Evolutionary conservation across 148 eudicot species (phyloP).

Genomic region (Dianthus caryophyllus): DNA sequence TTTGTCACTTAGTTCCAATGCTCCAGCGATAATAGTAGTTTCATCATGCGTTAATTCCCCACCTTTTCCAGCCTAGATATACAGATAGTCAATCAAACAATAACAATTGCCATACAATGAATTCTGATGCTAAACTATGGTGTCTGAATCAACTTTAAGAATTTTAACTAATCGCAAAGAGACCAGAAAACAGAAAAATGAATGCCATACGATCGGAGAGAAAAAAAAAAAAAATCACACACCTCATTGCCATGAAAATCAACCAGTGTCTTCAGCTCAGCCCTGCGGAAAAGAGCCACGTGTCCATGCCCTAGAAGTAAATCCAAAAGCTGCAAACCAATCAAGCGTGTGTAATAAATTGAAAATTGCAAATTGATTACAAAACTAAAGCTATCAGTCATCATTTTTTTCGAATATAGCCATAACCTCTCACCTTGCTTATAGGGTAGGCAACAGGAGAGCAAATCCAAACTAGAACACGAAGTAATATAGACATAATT

Average conservation of each 20-base stretch:
- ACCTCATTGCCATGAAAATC: too few relatives aligned
- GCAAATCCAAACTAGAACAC: slow-evolving; percentile 89
- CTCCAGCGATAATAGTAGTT: slow-evolving; percentile 93
- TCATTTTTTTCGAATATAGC: not conserved
- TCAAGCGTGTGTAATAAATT: too few relatives aligned
- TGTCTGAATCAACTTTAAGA: not conserved
- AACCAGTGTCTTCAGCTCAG: too few relatives aligned
- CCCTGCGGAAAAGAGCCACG: too few relatives aligned
- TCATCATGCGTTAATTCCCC: too few relatives aligned
- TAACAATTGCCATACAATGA: not conserved
- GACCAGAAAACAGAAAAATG: not conserved
- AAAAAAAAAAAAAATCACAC: too few relatives aligned
- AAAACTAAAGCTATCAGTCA: not conserved
- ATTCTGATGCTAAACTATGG: not conserved
- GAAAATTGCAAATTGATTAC: too few relatives aligned
- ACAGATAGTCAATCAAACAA: too few relatives aligned
- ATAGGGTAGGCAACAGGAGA: slow-evolving; percentile 94
- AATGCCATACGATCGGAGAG: not conserved
- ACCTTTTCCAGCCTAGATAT: too few relatives aligned
- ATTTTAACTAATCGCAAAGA: not conserved
- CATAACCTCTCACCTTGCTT: slow-evolving; percentile 65
- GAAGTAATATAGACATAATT: too few relatives aligned
- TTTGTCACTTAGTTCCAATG: slow-evolving; percentile 71
- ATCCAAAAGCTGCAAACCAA: too few relatives aligned
- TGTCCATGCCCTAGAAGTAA: too few relatives aligned